Evolutionary conservation across 2,329 filamentous ascomycete genomes (phyloP).

Genomic region (Colletotrichum sp.): DNA sequence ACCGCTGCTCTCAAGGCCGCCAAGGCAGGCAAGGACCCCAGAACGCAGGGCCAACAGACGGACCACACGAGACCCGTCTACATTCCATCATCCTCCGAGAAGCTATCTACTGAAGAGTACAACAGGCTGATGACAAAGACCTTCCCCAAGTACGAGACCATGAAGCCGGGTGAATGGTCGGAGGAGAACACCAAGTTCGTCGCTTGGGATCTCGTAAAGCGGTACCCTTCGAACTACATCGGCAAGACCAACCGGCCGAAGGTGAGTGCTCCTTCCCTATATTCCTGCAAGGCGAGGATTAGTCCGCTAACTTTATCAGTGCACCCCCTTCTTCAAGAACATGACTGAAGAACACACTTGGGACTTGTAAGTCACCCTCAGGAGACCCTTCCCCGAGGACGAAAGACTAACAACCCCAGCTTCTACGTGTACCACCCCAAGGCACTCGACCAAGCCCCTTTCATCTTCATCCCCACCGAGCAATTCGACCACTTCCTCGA

Average conservation of each 20-base stretch:
- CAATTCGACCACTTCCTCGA: conserved; percentile 71
- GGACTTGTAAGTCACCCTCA: conserved; percentile 71
- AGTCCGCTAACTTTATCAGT: conserved; percentile 30
- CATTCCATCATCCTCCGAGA: conserved; percentile 2
- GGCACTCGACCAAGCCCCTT: conserved; percentile 51
- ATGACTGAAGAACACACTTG: conserved; percentile 68
- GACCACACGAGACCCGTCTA: not conserved
- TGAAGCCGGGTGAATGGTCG: conserved; percentile 22
- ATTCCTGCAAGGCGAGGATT: not conserved
- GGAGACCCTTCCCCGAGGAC: not conserved
- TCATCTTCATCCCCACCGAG: conserved; percentile 70
- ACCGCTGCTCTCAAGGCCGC: not conserved
- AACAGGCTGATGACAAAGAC: not conserved
- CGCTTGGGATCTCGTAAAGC: conserved; percentile 57
- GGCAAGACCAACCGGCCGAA: conserved; percentile 55
- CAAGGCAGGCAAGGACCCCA: not conserved
- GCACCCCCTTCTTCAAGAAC: conserved; percentile 57
- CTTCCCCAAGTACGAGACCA: conserved; percentile 5
- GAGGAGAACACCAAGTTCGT: conserved; percentile 43
- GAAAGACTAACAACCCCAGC: conserved; percentile 41
- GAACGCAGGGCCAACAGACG: not conserved
- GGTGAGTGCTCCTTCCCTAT: conserved; percentile 34
- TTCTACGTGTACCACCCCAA: conserved; percentile 69
- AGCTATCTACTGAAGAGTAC: not conserved
- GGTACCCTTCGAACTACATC: conserved; percentile 66